Evolutionary conservation across 2,329 filamentous ascomycete species (phyloP).

Genomic region (Xylariaceae sp.): DNA sequence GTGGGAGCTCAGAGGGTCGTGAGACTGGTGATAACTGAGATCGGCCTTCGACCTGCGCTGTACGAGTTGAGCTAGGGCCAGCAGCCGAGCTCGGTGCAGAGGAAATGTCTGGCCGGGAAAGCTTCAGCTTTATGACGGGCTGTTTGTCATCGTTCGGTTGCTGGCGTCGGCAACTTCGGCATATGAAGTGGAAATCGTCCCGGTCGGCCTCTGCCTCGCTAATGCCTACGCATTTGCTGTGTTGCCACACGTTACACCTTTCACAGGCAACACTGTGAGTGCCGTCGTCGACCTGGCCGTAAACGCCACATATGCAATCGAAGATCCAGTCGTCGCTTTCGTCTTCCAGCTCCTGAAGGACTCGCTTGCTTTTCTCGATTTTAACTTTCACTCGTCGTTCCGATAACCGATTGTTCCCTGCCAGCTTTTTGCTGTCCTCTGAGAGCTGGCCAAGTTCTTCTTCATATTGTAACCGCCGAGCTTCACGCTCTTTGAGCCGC

Average conservation of each 20-base stretch:
- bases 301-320: slow-evolving; percentile 85
- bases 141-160: slow-evolving; percentile 52
- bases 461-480: slow-evolving; percentile 75
- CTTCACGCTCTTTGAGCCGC: slow-evolving; percentile 78
- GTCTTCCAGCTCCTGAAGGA: slow-evolving; percentile 62
- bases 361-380: slow-evolving; percentile 73
- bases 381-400: slow-evolving; percentile 76
- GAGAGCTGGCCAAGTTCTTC: slow-evolving; percentile 76
- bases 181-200: slow-evolving; percentile 84
- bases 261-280: slow-evolving; percentile 93
- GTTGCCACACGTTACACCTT: slow-evolving; percentile 91
- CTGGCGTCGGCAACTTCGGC: slow-evolving; percentile 68
- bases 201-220: slow-evolving; percentile 72
- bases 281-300: slow-evolving; percentile 91
- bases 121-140: slow-evolving; percentile 50
- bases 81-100: slow-evolving; percentile 22
- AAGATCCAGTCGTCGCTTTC: slow-evolving; percentile 87
- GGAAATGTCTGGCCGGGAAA: slow-evolving; percentile 31
- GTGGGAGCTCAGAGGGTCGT: slow-evolving; percentile 17
- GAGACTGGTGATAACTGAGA: slow-evolving; percentile 18
- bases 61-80: slow-evolving; percentile 17
- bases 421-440: slow-evolving; percentile 62
- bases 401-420: slow-evolving; percentile 59
- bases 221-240: slow-evolving; percentile 86
- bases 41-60: slow-evolving; percentile 10